Base-by-base conservation (phyloP, 495 filamentous ascomycete genomes). In the Lepraria neglecta region DNA sequence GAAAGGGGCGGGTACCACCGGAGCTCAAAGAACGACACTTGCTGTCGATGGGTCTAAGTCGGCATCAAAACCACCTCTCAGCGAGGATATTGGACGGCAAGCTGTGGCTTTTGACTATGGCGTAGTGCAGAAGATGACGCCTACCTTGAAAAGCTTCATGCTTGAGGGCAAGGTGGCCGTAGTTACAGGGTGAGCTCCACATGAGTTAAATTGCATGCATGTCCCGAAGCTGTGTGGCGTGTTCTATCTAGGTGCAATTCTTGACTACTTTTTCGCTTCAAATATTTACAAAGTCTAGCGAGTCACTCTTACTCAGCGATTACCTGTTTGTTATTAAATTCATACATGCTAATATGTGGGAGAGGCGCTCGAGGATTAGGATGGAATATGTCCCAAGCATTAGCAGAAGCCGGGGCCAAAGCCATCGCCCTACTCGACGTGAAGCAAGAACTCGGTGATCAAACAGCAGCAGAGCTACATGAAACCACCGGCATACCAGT, bases 281-380 rank as follows among this genome's bases (percentile, higher is more conserved):
- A 15, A 11, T 7, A 31, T 14, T 21, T 19, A 53, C 5, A 19
- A 31, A 11, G 10, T 11, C 33, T 4, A 35, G 33, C 33, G 33
- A 6, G 33, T 35, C 24, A 24, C 24, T 24, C 24, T 24, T 24
- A 24, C 24, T 31, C 48, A 9, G 15, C 14, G 2, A 28, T 9
- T 27, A 31, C 17, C 7, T 28, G 0, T 11, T 50, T 51, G 4
- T 51, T 31, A 31, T 3, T 17, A 42, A 9, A 3, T 10, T 42
- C 28, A 30, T 0, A 28, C n/a, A 17, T 51, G 27, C 50, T 53
- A 53, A 53, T n/a, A 53, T 30, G 17, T 10, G 30, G 12, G 64
- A 89, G 87, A 68, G 88, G 86, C 70, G 88, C 85, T 63, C 84
- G 88, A 63, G 87, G 88, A 65, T 77, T 91, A 38, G 88, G 88